Conservation (phyloP, 2,329 filamentous ascomycete genomes). For the Aspergillus udagawae region DNA sequence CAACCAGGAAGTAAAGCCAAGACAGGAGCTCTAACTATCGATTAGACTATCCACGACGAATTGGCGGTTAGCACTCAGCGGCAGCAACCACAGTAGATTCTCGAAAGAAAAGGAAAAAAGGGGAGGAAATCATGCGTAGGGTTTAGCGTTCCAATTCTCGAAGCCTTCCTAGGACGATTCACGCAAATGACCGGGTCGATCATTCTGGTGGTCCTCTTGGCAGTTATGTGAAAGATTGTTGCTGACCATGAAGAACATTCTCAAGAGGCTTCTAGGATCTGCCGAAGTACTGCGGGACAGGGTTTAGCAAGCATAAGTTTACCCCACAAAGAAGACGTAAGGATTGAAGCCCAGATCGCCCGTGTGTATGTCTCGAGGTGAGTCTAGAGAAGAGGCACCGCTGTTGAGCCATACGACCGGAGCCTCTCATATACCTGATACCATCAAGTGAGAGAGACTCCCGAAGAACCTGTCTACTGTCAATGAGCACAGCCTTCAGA, state of each 20-base stretch:
- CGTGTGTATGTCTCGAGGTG: not conserved
- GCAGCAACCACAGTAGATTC: not conserved
- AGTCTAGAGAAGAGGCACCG: not conserved
- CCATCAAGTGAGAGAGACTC: not conserved
- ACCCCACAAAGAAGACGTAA: not conserved
- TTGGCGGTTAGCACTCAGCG: not conserved
- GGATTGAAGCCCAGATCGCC: not conserved
- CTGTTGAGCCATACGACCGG: not conserved
- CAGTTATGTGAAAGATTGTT: not conserved
- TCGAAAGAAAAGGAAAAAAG: not conserved
- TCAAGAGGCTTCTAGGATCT: not conserved
- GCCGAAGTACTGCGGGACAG: not conserved
- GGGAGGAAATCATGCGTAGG: not conserved
- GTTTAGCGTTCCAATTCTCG: not conserved
- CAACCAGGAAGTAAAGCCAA: constrained; percentile 24
- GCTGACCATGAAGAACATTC: not conserved
- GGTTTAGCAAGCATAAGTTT: not conserved
- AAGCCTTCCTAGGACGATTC: not conserved
- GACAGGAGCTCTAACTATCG: constrained; percentile 17
- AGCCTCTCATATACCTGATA: not conserved
- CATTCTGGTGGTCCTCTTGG: not conserved
- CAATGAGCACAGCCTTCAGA: not conserved
- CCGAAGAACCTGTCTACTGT: not conserved
- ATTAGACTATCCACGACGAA: not conserved
- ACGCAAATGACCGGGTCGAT: not conserved